Evolutionary conservation across 805 yeast species (phyloP), one percentile per base, ranked within the genome.

Genomic region (Diddensiella santjacobensis): DNA sequence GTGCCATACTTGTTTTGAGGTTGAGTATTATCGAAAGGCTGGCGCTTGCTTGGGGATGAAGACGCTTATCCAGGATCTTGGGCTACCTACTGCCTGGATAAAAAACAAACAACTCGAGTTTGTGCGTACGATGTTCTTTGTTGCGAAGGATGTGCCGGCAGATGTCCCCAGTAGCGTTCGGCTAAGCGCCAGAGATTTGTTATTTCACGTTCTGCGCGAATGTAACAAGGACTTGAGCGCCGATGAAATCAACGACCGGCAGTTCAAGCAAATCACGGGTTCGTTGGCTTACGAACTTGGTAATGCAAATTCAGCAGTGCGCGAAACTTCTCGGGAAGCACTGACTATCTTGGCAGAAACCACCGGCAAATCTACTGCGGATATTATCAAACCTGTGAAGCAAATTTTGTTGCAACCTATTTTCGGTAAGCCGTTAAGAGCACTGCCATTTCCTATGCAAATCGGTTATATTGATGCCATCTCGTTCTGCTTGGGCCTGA

Each of bases 361-460:
- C 0, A 82, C 95, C 0, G 71, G 71, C 1, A 82, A 83, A 11
- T 78, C 95, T 1, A 74, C 87, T 40, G 77, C 91, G 1, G 78
- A 81, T 1, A 77, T 95, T 58, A 81, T 95, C 66, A 79, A 81
- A 3, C 90, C 91, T 17, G 90, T 95, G 45, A 87, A 89, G 58
- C 83, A 80, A 42, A 79, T 90, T 22, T 70, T 95, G 23, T 69
- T 93, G 41, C 86, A 95, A 0, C 98, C 99, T 4, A 93, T 93
- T 19, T 95, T 93, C 71, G 96, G 96, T 2, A 93, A 93, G 62
- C 99, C 99, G 0, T 69, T 93, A 49, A 75, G 99, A 54, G 99
- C 99, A 0, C 73, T 93, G 52, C 99, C 99, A 0, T 93, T 95
- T 70, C 93, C 96, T 3, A 93, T 91, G 96, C 99, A 95, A 68